phyloP scores from a whole-genome alignment of 225 moss, liverwort and hornwort genomes.

The Polytrichum commune region DNA sequence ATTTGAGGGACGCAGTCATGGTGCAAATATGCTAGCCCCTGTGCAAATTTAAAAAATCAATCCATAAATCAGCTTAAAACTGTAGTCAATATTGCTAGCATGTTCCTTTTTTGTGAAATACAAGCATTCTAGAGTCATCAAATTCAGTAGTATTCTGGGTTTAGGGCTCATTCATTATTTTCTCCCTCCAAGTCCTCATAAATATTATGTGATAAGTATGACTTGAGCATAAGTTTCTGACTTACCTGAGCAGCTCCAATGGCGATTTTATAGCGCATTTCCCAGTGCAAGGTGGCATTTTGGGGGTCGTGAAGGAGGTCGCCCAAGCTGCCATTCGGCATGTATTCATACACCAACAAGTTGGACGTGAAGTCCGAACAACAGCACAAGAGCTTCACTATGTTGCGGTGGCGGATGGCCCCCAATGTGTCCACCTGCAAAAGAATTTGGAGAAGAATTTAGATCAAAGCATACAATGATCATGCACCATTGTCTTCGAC shows the following conservation, averaged over 20 bases:
- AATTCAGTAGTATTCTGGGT: not conserved
- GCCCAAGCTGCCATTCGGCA: slow-evolving; percentile 58
- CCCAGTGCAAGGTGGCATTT: slow-evolving; percentile 30
- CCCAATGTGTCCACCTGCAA: slow-evolving; percentile 49
- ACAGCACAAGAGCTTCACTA: slow-evolving; percentile 53
- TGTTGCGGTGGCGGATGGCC: slow-evolving; percentile 40
- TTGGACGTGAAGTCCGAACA: slow-evolving; percentile 46
- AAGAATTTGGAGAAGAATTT: slow-evolving; percentile 8
- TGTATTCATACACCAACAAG: slow-evolving; percentile 50
- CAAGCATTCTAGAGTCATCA: not conserved
- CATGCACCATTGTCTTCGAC: not conserved
- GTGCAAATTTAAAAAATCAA: not conserved
- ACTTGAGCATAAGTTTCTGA: not conserved
- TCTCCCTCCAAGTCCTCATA: not conserved
- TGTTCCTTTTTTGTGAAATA: not conserved
- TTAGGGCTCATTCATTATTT: not conserved
- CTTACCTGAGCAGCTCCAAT: slow-evolving; percentile 47
- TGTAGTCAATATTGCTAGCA: too few relatives aligned
- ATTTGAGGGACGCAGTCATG: slow-evolving; percentile 45
- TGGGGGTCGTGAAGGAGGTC: slow-evolving; percentile 36
- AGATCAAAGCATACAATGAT: not conserved
- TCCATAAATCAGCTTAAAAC: accelerated
- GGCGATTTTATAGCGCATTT: slow-evolving; percentile 41
- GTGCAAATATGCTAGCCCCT: slow-evolving; percentile 45
- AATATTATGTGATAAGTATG: not conserved